These are phyloP conservation scores for Aphanomyces stellatus DNA, from an alignment of 352 stramenopile species.

Conservation along the genomic window DNA sequence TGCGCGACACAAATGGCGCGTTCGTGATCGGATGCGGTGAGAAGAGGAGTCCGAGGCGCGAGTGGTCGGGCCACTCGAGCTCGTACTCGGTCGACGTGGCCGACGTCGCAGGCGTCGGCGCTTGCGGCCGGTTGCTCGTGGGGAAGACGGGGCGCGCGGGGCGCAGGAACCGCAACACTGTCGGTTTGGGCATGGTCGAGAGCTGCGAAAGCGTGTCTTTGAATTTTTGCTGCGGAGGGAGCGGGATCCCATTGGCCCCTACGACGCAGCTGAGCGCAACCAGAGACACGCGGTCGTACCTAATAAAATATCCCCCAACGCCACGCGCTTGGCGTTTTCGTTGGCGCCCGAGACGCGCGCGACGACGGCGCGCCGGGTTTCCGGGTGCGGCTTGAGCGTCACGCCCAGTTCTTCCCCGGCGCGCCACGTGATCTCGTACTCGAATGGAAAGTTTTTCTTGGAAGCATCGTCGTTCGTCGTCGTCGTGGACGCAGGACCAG, in stretches of 20 bases:
- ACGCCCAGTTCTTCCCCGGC: conserved; percentile 55
- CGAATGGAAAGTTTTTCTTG: conserved; percentile 11
- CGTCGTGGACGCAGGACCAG: background rate
- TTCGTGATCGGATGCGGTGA: conserved; percentile 26
- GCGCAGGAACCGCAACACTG: conserved; percentile 53
- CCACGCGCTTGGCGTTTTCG: conserved; percentile 72
- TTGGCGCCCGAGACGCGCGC: conserved; percentile 61
- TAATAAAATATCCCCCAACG: conserved; percentile 56
- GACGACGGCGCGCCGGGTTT: conserved; percentile 58
- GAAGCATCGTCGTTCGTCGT: background rate
- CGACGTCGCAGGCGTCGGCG: conserved; percentile 16
- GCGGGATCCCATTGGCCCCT: conserved; percentile 54
- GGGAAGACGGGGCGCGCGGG: conserved; percentile 33
- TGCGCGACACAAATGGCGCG: conserved; percentile 15
- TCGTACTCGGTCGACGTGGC: conserved; percentile 48
- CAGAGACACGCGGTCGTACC: conserved; percentile 16
- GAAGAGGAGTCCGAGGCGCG: conserved; percentile 77
- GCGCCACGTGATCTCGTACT: conserved; percentile 68
- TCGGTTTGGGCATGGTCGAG: conserved; percentile 58
- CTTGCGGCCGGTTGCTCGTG: conserved; percentile 12
- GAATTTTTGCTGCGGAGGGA: conserved; percentile 65
- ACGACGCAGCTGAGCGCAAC: background rate
- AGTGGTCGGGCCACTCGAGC: conserved; percentile 75
- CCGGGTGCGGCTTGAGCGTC: conserved; percentile 59
- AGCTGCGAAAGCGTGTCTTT: conserved; percentile 71